Percentiles rank a stretch among this genome's conserved stretches.
phyloP scores from a whole-genome alignment of 805 yeast genomes.

The Candida sphagnicola region DNA sequence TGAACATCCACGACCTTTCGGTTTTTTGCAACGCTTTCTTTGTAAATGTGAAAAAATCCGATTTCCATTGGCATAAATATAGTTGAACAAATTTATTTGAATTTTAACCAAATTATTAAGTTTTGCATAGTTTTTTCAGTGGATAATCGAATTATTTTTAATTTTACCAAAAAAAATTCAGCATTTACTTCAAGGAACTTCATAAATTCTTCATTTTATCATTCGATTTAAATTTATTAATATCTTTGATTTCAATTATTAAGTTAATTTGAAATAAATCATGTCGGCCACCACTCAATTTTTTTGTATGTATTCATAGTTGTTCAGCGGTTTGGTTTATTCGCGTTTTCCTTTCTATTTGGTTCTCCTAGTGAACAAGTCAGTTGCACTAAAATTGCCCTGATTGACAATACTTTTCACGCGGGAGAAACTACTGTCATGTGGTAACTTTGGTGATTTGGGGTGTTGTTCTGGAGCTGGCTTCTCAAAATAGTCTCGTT shows the following conservation, averaged over 20 bases:
- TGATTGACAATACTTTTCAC: no score
- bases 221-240: neutral
- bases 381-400: no score
- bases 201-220: neutral
- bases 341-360: neutral
- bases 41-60: no score
- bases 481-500: no score
- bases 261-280: constrained; percentile 3
- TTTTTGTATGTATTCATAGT: constrained; percentile 14
- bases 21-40: neutral
- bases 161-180: neutral
- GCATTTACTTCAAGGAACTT: neutral
- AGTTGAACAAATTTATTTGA: no score
- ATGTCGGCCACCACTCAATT: constrained; percentile 37
- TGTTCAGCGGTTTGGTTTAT: neutral
- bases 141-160: neutral
- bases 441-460: no score
- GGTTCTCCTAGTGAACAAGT: neutral
- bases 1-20: neutral
- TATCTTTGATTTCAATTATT: constrained; percentile 1
- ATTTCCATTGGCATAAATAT: no score
- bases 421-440: no score
- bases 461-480: no score
- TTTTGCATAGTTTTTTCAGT: neutral
- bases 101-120: no score